Conservation (phyloP, 2,329 filamentous ascomycete species). For the Stemphylium vesicarium region DNA sequence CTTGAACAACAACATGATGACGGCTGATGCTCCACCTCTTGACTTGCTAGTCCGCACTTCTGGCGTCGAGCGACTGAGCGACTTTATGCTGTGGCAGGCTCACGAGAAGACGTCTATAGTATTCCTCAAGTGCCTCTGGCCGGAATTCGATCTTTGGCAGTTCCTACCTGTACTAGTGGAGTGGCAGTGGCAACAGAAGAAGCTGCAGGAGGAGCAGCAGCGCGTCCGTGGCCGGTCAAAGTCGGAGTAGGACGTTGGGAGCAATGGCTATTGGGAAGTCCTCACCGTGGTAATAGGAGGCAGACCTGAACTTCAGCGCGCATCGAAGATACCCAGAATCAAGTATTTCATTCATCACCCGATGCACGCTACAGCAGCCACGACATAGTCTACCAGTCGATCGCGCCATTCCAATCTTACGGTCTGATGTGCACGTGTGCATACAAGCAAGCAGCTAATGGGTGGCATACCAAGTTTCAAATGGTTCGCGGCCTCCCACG, state of each 20-base stretch:
- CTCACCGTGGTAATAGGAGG: conserved; percentile 7
- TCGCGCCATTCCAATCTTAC: background rate
- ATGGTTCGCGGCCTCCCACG: background rate
- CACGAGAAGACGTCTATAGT: conserved; percentile 92
- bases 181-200: conserved; percentile 73
- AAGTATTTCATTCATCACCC: conserved; percentile 29
- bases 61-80: conserved; percentile 88
- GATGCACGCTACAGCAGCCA: conserved; percentile 17
- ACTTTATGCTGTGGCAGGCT: conserved; percentile 99
- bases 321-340: conserved; percentile 35
- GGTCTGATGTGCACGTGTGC: conserved; percentile 10
- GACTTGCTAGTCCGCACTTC: conserved; percentile 93
- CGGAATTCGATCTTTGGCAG: conserved; percentile 91
- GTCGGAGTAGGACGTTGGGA: conserved; percentile 26
- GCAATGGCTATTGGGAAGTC: conserved; percentile 6
- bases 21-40: conserved; percentile 80
- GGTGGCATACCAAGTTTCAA: conserved; percentile 4
- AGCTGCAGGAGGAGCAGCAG: conserved; percentile 48
- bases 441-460: conserved; percentile 19
- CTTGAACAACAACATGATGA: conserved; percentile 86
- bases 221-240: conserved; percentile 38
- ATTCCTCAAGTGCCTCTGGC: conserved; percentile 92
- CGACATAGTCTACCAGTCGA: conserved; percentile 16
- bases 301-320: conserved; percentile 18
- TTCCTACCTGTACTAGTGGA: conserved; percentile 92